phyloP scores from a whole-genome alignment of 805 yeast species.

The Barnettozyma siamensis region DNA sequence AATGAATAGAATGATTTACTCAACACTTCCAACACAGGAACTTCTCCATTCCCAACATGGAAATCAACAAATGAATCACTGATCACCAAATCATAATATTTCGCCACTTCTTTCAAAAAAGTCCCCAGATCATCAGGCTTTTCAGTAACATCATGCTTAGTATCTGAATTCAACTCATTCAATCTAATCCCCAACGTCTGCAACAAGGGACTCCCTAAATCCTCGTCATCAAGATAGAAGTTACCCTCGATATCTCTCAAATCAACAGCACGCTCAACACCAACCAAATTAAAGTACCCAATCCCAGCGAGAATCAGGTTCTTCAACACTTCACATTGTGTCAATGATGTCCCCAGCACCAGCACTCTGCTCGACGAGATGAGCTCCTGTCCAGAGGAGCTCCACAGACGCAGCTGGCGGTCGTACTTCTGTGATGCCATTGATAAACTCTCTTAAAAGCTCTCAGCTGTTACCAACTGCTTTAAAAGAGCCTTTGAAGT shows the following conservation, averaged over 20 bases:
- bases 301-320: slow-evolving; percentile 74
- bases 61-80: slow-evolving; percentile 29
- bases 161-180: slow-evolving; percentile 57
- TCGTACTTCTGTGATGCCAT: slow-evolving; percentile 60
- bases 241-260: slow-evolving; percentile 47
- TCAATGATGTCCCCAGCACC: slow-evolving; percentile 3
- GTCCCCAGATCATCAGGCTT: slow-evolving; percentile 4
- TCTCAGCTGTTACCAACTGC: too few species aligned
- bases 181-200: slow-evolving; percentile 35
- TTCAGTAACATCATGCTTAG: slow-evolving; percentile 19
- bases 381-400: slow-evolving; percentile 57
- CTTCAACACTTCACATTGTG: slow-evolving; percentile 55
- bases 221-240: slow-evolving; percentile 49
- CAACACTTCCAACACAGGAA: slow-evolving; percentile 47
- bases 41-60: slow-evolving; percentile 33
- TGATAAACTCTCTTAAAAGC: too few species aligned
- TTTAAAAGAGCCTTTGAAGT: too few species aligned
- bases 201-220: slow-evolving; percentile 39
- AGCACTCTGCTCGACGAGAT: slow-evolving; percentile 1
- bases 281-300: slow-evolving; percentile 60
- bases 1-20: slow-evolving; percentile 64
- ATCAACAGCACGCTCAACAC: slow-evolving; percentile 32
- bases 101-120: slow-evolving; percentile 30
- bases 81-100: slow-evolving; percentile 43
- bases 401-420: slow-evolving; percentile 88